Conservation (phyloP, 1,139 yeast genomes). For the Yarrowia galli region DNA sequence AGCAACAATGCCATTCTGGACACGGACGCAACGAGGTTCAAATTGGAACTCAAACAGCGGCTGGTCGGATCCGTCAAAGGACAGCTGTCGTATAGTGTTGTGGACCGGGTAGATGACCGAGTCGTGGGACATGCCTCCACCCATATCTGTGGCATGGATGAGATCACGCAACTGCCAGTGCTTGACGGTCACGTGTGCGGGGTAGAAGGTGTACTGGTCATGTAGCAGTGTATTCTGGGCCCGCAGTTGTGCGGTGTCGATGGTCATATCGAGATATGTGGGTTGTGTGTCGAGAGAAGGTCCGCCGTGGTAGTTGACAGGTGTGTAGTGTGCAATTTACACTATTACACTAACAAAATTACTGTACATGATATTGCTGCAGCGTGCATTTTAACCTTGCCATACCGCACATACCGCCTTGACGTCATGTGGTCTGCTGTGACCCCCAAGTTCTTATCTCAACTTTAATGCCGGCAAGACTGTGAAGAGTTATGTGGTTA, state of each 20-base stretch:
- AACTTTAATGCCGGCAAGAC: constrained; percentile 9
- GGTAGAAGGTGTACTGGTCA: constrained; percentile 38
- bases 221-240: constrained; percentile 33
- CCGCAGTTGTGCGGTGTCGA: constrained; percentile 28
- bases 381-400: background rate
- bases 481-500: too few species aligned
- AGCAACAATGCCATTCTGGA: constrained; percentile 66
- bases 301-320: constrained; percentile 2
- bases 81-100: constrained; percentile 56
- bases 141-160: constrained; percentile 51
- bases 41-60: constrained; percentile 60
- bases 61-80: constrained; percentile 52
- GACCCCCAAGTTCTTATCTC: constrained; percentile 24
- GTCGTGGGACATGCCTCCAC: constrained; percentile 47
- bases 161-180: constrained; percentile 93
- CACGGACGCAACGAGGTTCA: constrained; percentile 67
- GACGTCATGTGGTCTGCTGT: constrained; percentile 25
- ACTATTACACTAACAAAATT: constrained; percentile 7
- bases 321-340: background rate
- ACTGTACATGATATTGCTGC: constrained; percentile 21
- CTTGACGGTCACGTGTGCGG: constrained; percentile 43
- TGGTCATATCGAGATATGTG: background rate
- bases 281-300: background rate
- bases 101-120: constrained; percentile 61
- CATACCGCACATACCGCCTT: constrained; percentile 12